phyloP scores from a whole-genome alignment of 2,329 filamentous ascomycete species.

The Rutstroemia sydowiana region DNA sequence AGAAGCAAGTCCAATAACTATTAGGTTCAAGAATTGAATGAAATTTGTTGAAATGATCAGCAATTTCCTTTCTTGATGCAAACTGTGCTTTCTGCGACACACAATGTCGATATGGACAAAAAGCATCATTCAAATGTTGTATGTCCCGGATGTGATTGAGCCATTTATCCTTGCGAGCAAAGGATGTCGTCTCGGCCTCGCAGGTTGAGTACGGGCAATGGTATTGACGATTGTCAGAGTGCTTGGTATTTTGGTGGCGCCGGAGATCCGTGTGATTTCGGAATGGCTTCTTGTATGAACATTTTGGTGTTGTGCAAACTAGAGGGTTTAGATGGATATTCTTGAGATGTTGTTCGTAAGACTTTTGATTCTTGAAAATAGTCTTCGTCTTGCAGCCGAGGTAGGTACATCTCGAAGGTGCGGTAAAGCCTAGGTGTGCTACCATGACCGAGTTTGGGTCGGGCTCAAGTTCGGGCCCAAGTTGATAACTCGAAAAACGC shows the following conservation, averaged over 20 bases:
- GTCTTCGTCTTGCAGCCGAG: constrained; percentile 5
- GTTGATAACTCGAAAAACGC: not conserved
- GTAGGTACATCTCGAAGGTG: constrained; percentile 1
- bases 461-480: no score
- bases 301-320: not conserved
- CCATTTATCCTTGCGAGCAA: constrained; percentile 12
- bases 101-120: constrained; percentile 11
- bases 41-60: not conserved
- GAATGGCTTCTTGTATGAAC: constrained; percentile 6
- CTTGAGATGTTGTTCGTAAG: not conserved
- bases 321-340: constrained; percentile 10
- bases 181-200: constrained; percentile 2
- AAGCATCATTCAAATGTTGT: constrained; percentile 11
- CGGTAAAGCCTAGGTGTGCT: not conserved
- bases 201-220: constrained; percentile 9
- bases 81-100: not conserved
- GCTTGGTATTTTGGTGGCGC: constrained; percentile 4
- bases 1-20: not conserved
- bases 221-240: not conserved
- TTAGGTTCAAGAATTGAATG: not conserved
- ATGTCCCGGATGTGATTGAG: constrained; percentile 13
- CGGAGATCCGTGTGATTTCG: constrained; percentile 3
- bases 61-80: constrained; percentile 5
- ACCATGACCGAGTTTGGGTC: not conserved
- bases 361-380: not conserved